These are phyloP conservation scores for Barnettozyma californica DNA, from an alignment of 805 yeast genomes.

Conservation along the genomic window DNA sequence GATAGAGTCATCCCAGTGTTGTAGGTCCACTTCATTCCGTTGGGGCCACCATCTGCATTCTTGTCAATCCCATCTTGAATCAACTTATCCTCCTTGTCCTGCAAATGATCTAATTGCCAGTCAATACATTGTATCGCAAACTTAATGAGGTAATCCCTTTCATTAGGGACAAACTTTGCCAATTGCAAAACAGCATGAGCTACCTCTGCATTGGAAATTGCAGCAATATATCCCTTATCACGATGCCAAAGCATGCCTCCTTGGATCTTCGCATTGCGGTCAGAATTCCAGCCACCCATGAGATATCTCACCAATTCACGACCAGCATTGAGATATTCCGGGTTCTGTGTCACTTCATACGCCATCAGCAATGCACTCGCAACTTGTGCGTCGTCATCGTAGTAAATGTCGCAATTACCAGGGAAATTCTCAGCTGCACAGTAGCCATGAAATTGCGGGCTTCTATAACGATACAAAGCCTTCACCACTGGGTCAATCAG, in stretches of 20 bases:
- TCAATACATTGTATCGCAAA: constrained; percentile 58
- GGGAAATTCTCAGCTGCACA: constrained; percentile 59
- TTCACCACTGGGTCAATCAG: constrained; percentile 47
- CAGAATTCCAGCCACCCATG: constrained; percentile 56
- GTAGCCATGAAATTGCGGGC: constrained; percentile 47
- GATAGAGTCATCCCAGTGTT: constrained; percentile 63
- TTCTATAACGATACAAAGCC: constrained; percentile 47
- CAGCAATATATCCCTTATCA: constrained; percentile 50
- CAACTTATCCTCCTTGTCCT: constrained; percentile 49
- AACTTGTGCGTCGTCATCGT: constrained; percentile 74
- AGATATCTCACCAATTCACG: constrained; percentile 54
- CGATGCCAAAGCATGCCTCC: constrained; percentile 73
- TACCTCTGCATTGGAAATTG: constrained; percentile 64
- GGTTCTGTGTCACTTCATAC: constrained; percentile 60
- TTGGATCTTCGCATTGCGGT: constrained; percentile 20
- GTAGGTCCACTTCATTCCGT: constrained; percentile 58
- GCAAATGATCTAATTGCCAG: constrained; percentile 48
- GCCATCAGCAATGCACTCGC: constrained; percentile 61
- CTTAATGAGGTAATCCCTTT: constrained; percentile 40
- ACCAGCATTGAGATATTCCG: constrained; percentile 47
- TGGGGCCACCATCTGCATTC: constrained; percentile 34
- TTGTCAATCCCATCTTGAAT: constrained; percentile 54
- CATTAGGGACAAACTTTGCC: constrained; percentile 47
- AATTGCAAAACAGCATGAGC: constrained; percentile 58
- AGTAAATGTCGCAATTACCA: constrained; percentile 59